These are phyloP conservation scores for Lumnitzera littorea DNA, from an alignment of 345 rosid species.

Conservation along the genomic window DNA sequence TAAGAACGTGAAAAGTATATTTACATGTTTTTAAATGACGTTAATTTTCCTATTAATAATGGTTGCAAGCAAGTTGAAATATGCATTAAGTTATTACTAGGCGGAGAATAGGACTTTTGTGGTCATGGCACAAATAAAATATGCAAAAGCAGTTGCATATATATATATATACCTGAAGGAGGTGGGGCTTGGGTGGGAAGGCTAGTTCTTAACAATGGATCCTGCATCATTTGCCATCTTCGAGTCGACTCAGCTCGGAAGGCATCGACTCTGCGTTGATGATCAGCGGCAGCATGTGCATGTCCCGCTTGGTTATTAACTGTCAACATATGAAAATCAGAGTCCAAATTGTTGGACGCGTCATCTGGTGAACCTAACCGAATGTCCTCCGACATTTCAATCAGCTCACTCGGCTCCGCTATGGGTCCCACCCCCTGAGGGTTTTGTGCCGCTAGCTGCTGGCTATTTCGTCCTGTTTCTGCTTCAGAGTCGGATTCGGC, in stretches of 20 bases:
- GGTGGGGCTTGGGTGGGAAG: constrained; percentile 17
- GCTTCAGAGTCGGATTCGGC: constrained; percentile 32
- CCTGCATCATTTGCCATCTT: constrained; percentile 41
- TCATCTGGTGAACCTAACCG: constrained; percentile 79
- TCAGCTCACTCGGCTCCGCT: constrained; percentile 55
- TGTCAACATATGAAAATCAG: constrained; percentile 39
- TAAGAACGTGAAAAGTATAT: too few relatives aligned
- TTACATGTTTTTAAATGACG: too few relatives aligned
- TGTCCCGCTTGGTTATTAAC: constrained; percentile 19
- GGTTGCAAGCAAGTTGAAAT: too few relatives aligned
- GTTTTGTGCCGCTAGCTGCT: constrained; percentile 10
- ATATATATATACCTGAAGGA: constrained; percentile 22
- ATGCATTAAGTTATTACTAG: too few relatives aligned
- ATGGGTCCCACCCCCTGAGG: constrained; percentile 11
- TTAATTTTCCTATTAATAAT: too few relatives aligned
- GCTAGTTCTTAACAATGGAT: constrained; percentile 12
- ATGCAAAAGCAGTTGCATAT: too few relatives aligned
- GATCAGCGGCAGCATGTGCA: constrained; percentile 15
- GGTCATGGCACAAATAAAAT: too few relatives aligned
- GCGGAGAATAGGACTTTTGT: too few relatives aligned
- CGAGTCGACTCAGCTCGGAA: constrained; percentile 39
- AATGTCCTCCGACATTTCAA: constrained; percentile 80
- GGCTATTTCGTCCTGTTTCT: constrained; percentile 28
- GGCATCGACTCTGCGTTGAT: constrained; percentile 27
- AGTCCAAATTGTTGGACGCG: constrained; percentile 54